Conservation (phyloP, 352 stramenopile species). For the Peronosclerospora sorghi region DNA sequence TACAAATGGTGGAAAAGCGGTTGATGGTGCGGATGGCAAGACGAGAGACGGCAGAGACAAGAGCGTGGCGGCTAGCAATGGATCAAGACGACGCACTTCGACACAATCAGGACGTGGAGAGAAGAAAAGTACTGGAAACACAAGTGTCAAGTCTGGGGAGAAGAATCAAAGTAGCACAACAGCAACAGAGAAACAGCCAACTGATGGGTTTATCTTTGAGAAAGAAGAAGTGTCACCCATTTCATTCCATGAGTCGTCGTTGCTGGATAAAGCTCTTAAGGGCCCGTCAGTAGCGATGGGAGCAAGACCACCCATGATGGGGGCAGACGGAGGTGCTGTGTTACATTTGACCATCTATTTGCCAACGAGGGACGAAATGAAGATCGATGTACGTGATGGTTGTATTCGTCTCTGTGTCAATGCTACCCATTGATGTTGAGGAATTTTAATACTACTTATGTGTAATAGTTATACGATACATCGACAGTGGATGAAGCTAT, state of each 20-base stretch:
- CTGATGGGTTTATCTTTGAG: conserved; percentile 55
- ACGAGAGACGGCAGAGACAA: conserved; percentile 17
- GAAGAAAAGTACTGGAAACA: conserved; percentile 12
- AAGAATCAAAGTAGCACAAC: conserved; percentile 1
- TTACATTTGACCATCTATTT: conserved; percentile 81
- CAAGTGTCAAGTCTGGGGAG: conserved; percentile 12
- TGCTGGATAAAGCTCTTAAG: conserved; percentile 73
- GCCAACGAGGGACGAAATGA: conserved; percentile 75
- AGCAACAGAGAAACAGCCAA: conserved; percentile 13
- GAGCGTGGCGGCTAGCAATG: conserved; percentile 13
- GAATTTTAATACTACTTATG: not conserved
- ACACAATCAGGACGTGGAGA: conserved; percentile 13
- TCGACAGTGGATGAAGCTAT: conserved; percentile 84
- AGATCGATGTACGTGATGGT: conserved; percentile 56
- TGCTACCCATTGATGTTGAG: not conserved
- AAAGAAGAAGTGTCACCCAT: conserved; percentile 55
- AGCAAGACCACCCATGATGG: conserved; percentile 46
- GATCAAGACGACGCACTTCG: conserved; percentile 16
- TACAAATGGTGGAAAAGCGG: conserved; percentile 4
- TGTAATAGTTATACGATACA: conserved; percentile 66
- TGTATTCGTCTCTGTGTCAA: not conserved
- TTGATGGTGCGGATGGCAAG: conserved; percentile 8
- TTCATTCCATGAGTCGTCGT: conserved; percentile 53
- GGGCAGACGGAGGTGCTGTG: conserved; percentile 48
- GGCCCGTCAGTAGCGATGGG: conserved; percentile 35